Evolutionary conservation across 805 yeast species (phyloP).

Genomic region (Suhomyces emberorum): DNA sequence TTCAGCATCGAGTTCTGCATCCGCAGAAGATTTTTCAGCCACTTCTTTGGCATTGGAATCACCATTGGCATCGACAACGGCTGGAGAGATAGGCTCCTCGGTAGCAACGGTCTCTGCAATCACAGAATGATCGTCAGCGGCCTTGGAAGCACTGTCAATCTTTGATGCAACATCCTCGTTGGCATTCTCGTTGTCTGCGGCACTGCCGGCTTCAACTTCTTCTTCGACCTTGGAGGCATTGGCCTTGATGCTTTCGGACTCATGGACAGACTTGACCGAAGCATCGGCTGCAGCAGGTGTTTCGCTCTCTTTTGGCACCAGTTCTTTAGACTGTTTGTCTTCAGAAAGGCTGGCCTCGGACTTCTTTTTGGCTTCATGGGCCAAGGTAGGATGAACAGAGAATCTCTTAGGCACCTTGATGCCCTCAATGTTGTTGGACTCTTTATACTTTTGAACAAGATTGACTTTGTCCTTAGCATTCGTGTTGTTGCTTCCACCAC

Average conservation of each 20-base stretch:
- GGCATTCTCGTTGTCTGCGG: no score
- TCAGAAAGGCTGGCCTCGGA: no score
- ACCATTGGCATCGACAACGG: background rate
- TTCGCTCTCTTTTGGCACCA: constrained; percentile 1
- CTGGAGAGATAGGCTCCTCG: constrained; percentile 4
- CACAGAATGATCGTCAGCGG: no score
- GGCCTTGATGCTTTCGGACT: no score
- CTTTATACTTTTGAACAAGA: constrained; percentile 33
- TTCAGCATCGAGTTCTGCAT: background rate
- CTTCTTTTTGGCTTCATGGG: constrained; percentile 18
- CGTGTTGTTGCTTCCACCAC: constrained; percentile 18
- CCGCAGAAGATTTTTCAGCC: no score
- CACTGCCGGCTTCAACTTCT: no score
- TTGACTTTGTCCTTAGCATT: constrained; percentile 21
- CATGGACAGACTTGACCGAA: background rate
- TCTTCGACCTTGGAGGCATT: no score
- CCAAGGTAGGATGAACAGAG: constrained; percentile 38
- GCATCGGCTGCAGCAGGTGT: constrained; percentile 5
- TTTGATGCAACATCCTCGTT: no score
- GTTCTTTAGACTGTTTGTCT: no score
- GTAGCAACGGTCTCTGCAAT: constrained; percentile 5
- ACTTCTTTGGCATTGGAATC: no score
- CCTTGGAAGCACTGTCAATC: no score
- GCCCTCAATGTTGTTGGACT: constrained; percentile 29
- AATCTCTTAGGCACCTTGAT: constrained; percentile 40